Conservation (phyloP, 148 eudicot genomes). For the Rhododendron mucronatum region DNA sequence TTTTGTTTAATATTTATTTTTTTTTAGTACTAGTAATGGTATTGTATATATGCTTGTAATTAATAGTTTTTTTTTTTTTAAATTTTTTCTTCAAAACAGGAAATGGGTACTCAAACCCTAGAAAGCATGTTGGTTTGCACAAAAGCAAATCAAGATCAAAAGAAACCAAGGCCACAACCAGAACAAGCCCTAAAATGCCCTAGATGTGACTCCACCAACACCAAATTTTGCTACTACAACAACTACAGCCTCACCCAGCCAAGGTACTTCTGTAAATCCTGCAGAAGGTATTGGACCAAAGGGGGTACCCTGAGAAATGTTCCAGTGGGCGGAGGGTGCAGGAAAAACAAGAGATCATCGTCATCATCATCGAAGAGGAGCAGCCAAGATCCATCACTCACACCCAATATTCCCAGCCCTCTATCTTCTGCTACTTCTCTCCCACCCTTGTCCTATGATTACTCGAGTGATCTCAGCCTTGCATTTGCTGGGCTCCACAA, state of each 20-base stretch:
- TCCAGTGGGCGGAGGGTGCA: slow-evolving; percentile 91
- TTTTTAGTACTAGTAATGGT: background rate
- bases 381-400: slow-evolving; percentile 20
- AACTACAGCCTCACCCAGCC: slow-evolving; percentile 91
- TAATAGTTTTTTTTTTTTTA: background rate
- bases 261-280: slow-evolving; percentile 79
- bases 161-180: slow-evolving; percentile 61
- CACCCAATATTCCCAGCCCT: slow-evolving; percentile 16
- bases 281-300: slow-evolving; percentile 92
- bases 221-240: slow-evolving; percentile 92
- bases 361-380: slow-evolving; percentile 23
- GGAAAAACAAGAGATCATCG: slow-evolving; percentile 58
- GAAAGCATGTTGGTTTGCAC: slow-evolving; percentile 71
- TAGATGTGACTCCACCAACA: slow-evolving; percentile 77
- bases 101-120: slow-evolving; percentile 47
- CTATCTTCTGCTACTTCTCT: slow-evolving; percentile 9
- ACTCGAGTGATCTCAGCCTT: slow-evolving; percentile 40
- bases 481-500: slow-evolving; percentile 52
- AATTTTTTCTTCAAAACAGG: slow-evolving; percentile 16
- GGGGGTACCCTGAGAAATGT: slow-evolving; percentile 86
- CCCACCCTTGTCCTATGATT: slow-evolving; percentile 19
- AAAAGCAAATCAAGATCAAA: slow-evolving; percentile 47
- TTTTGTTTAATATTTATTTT: background rate
- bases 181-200: slow-evolving; percentile 76
- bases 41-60: background rate